Evolutionary conservation across 495 filamentous ascomycete species (phyloP), one percentile per base, ranked within the genome.

Genomic region (Delitschia confertaspora): DNA sequence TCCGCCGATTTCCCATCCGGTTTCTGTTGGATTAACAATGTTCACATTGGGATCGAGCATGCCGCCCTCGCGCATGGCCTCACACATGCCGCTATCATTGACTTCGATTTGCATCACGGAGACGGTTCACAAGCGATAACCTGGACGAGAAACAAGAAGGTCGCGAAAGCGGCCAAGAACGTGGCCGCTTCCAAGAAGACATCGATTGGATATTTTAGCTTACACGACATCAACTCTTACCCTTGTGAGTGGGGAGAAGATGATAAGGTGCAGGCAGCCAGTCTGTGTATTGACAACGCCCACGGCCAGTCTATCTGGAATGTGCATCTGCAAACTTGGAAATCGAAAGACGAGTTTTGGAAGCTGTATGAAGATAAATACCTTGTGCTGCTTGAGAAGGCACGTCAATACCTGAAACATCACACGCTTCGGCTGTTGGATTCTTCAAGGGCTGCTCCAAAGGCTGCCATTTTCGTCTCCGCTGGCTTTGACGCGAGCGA

Each of bases 21-120:
- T 1, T 98, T 98, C 61, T 98, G 91, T 65, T 98, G 91, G 91
- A 62, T 98, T 42, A 98, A 98, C 62, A 98, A 98, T 59, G 86
- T 96, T 5, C 89, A 95, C 58, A 86, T 96, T 23, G 93, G 91
- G 0, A 93, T 96, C 45, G 83, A 89, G 53, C 82, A 95, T 57
- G 91, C 80, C 8, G 79, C 83, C 3, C 72, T 84, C 43, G 75
- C 71, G 35, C 79, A 95, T 56, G 88, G 83, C 5, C 61, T 96
- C 29, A 95, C 88, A 0, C 91, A 96, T 60, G 89, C 87, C 0
- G 91, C 87, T 4, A 98, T 98, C 49, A 76, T 98, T 51, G 91
- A 98, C 61, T 95, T 96, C 57, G 91, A 98, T 60, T 67, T 98
- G 4, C 91, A 98, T 49, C 91, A 98, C 62, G 91, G 91, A 6